Base-by-base conservation (phyloP, 2,329 filamentous ascomycete genomes). In the Alternaria arbusti region DNA sequence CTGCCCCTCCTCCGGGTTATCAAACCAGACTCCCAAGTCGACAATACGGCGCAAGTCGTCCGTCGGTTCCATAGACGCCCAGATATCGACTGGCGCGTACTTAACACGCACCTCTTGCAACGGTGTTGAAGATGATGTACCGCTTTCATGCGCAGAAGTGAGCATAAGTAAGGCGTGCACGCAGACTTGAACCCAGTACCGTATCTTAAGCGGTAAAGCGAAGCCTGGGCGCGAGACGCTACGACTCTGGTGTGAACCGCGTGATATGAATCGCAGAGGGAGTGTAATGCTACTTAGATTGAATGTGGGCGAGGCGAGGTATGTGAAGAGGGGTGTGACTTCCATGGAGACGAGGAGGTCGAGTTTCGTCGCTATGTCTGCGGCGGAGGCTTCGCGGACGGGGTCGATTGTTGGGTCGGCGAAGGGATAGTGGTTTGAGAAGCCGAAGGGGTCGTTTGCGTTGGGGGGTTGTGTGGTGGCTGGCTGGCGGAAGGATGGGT, bases 31-130 rank as follows among this genome's bases (percentile, higher is more conserved):
- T 0, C 77, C 78, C 7, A 64, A 56, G 46, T 72, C 63, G 3
- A 66, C 68, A 40, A 79, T 74, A 23, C 73, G 66, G 10, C 52
- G 32, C 56, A 79, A 57, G 22, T 78, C 67, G 36, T 79, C 76
- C 0, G 66, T 67, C 1, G 74, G 75, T 49, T 78, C 75, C 74
- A 80, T 76, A 26, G 66, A 70, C 15, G 77, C 77, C 77, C 75
- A 79, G 15, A 78, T 73, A 55, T 79, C 74, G 63, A 70, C 74
- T 6, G 78, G 75, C 54, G 73, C 70, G 47, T 79, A 79, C 46
- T 72, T 72, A 46, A 79, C 56, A 1, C 64, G 46, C 17, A 79
- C 71, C 30, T 74, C 60, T 8, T 70, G 50, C 1, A 79, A 58
- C 3, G 64, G 46, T 0, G 68, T 17, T 1, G 59, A 28, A 5